Percentiles rank a stretch among this genome's conserved stretches.
These are phyloP conservation scores for Kodamaea hsintzibuensis DNA, from an alignment of 805 yeast species.

Conservation along the genomic window DNA sequence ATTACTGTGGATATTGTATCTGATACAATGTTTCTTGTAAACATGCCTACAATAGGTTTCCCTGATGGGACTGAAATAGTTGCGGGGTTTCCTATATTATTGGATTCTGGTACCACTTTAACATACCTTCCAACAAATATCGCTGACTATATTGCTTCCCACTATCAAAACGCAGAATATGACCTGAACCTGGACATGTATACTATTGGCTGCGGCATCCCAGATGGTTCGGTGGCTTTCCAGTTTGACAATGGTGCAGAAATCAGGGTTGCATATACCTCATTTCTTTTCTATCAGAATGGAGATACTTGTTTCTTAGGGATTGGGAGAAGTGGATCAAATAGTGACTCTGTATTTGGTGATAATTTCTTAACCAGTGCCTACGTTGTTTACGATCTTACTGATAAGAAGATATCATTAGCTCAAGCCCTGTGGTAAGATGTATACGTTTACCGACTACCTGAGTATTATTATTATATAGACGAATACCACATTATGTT, in stretches of 20 bases:
- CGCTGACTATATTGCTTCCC: conserved; percentile 7
- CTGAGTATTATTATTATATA: background rate
- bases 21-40: background rate
- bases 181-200: background rate
- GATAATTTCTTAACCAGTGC: conserved; percentile 29
- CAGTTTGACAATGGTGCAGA: conserved; percentile 5
- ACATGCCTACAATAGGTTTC: background rate
- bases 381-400: conserved; percentile 27
- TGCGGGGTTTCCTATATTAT: conserved; percentile 27
- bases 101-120: conserved; percentile 11
- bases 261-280: background rate
- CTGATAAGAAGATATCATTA: conserved; percentile 21
- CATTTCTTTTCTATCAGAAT: background rate
- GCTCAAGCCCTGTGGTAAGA: conserved; percentile 23
- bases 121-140: conserved; percentile 29
- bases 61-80: background rate
- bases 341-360: conserved; percentile 22
- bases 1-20: conserved; percentile 14
- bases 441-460: too few relatives aligned
- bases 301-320: conserved; percentile 9
- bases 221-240: conserved; percentile 1
- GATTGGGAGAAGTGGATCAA: background rate
- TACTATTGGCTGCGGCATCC: conserved; percentile 3
- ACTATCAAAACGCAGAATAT: background rate
- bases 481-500: background rate